Conservation (phyloP, 768 basidiomycete species). For the Lactarius quietus region DNA sequence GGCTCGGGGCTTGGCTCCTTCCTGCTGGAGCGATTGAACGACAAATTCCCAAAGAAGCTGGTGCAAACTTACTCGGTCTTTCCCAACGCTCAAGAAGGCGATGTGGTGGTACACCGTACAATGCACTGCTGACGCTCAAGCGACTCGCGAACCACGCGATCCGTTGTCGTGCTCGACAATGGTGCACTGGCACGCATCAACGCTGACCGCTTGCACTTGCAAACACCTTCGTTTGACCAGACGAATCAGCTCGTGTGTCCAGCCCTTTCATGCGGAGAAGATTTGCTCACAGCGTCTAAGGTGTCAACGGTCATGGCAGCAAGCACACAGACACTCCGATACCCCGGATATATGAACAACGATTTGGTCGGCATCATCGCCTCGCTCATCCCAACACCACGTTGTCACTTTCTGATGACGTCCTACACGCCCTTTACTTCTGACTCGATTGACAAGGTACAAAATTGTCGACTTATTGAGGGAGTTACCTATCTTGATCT, state of each 20-base stretch:
- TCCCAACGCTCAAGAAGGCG: conserved; percentile 88
- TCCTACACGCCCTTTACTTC: conserved; percentile 98
- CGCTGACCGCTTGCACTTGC: conserved; percentile 84
- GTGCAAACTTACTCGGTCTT: conserved; percentile 99
- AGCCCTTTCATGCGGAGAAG: background rate
- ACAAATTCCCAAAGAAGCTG: conserved; percentile 98
- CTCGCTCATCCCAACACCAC: conserved; percentile 92
- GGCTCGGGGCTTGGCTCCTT: conserved; percentile 99
- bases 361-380: conserved; percentile 97
- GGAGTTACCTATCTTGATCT: conserved; percentile 8
- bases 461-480: background rate
- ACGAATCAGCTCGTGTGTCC: conserved; percentile 76
- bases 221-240: conserved; percentile 86
- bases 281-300: conserved; percentile 39
- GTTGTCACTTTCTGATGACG: conserved; percentile 98
- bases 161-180: conserved; percentile 96
- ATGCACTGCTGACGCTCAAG: conserved; percentile 89
- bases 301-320: conserved; percentile 98
- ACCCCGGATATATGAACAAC: conserved; percentile 99
- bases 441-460: conserved; percentile 92
- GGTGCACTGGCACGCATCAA: conserved; percentile 91
- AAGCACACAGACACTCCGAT: conserved; percentile 93
- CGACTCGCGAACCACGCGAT: conserved; percentile 97
- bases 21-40: conserved; percentile 91
- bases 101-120: conserved; percentile 99